Conservation (phyloP, 257 asterid genomes). For the Plectranthus barbatus region DNA sequence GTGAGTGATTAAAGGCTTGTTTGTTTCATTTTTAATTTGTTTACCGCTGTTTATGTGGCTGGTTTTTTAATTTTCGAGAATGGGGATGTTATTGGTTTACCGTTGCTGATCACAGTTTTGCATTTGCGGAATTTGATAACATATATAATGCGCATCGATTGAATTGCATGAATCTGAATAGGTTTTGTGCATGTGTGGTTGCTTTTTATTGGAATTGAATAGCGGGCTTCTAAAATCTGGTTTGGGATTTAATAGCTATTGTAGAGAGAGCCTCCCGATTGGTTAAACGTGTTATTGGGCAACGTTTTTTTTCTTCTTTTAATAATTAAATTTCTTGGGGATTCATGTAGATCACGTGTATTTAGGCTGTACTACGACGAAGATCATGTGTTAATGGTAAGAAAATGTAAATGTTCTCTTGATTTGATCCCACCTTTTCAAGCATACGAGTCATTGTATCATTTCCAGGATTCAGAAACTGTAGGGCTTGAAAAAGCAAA, state of each 20-base stretch:
- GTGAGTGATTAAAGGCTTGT: conserved; percentile 28
- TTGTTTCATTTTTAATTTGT: background rate
- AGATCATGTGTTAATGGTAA: background rate
- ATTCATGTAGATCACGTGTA: background rate
- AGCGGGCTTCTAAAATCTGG: background rate
- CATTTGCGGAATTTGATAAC: background rate
- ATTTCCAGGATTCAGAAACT: background rate
- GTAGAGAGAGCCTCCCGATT: background rate
- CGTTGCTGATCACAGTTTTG: background rate
- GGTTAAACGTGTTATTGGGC: background rate
- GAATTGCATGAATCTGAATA: conserved; percentile 1
- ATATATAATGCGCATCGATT: background rate
- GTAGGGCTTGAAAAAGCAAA: background rate
- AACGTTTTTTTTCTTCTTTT: background rate
- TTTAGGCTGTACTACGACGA: background rate
- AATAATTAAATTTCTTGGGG: background rate
- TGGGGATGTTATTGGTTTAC: background rate
- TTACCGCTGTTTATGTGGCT: background rate
- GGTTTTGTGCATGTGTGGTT: background rate
- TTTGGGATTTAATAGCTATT: background rate
- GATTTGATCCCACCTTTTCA: background rate
- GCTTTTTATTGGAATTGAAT: background rate
- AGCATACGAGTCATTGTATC: background rate
- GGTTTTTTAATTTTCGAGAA: background rate
- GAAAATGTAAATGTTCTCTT: background rate